These are phyloP conservation scores for Cladosporium sp. DNA, from an alignment of 2,329 filamentous ascomycete genomes.

Conservation along the genomic window DNA sequence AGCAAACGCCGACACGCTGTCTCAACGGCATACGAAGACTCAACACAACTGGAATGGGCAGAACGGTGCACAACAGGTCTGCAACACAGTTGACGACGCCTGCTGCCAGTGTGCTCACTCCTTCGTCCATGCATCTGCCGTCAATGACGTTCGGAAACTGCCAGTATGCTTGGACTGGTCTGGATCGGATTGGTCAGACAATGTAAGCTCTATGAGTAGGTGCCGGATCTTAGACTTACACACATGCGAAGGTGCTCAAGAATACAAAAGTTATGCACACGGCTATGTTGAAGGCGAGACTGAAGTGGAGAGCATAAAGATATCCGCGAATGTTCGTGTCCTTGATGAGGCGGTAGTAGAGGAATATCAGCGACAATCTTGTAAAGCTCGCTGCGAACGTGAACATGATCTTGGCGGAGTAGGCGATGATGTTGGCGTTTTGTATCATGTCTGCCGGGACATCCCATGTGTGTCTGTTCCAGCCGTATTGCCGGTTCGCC, in stretches of 20 bases:
- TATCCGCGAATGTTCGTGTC: conserved; percentile 37
- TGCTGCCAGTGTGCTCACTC: conserved; percentile 31
- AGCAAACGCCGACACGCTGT: conserved; percentile 35
- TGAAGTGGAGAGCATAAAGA: conserved; percentile 34
- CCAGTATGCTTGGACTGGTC: conserved; percentile 39
- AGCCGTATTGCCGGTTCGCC: conserved; percentile 37
- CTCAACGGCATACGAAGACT: conserved; percentile 36
- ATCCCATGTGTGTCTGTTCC: conserved; percentile 41
- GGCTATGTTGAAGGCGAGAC: conserved; percentile 32
- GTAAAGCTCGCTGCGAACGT: conserved; percentile 38
- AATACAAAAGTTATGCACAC: conserved; percentile 35
- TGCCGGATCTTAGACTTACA: conserved; percentile 20
- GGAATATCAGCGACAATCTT: conserved; percentile 38
- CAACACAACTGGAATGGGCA: conserved; percentile 40
- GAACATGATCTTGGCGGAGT: conserved; percentile 39
- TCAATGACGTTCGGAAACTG: conserved; percentile 26
- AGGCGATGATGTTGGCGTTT: conserved; percentile 33
- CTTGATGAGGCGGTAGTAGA: conserved; percentile 41
- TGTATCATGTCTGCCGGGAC: conserved; percentile 24
- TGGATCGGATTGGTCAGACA: conserved; percentile 14
- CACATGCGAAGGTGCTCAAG: conserved; percentile 35
- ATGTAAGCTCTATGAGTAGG: not conserved
- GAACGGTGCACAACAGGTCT: conserved; percentile 37
- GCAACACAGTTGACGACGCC: conserved; percentile 39
- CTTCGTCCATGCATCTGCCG: conserved; percentile 38